Evolutionary conservation across 495 filamentous ascomycete genomes (phyloP).

Genomic region (Talaromyces wortmannii): DNA sequence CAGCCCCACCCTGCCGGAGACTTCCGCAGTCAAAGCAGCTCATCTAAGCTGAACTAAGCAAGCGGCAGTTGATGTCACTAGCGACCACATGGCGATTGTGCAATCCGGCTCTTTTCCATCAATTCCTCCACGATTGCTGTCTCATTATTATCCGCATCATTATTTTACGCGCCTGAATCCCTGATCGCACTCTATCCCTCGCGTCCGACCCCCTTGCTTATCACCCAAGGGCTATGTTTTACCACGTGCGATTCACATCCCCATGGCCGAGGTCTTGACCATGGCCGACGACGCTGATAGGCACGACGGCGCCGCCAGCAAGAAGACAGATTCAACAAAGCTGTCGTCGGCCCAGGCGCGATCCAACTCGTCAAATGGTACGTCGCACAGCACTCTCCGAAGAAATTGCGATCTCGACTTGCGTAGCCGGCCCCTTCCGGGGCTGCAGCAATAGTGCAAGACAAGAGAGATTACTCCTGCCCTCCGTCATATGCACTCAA

Average conservation of each 20-base stretch:
- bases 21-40: too few relatives aligned
- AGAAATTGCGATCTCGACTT: neutral
- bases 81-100: too few relatives aligned
- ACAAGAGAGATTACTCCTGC: too few relatives aligned
- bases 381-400: neutral
- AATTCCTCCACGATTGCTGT: too few relatives aligned
- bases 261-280: slow-evolving; percentile 23
- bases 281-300: slow-evolving; percentile 12
- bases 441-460: neutral
- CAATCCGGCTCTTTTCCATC: too few relatives aligned
- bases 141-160: too few relatives aligned
- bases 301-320: slow-evolving; percentile 5
- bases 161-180: too few relatives aligned
- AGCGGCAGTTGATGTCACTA: too few relatives aligned
- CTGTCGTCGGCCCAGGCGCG: slow-evolving; percentile 9
- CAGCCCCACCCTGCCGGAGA: too few relatives aligned
- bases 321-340: slow-evolving; percentile 9
- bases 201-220: neutral
- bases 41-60: too few relatives aligned
- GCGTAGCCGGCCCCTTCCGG: neutral
- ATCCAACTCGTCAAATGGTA: neutral
- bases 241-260: slow-evolving; percentile 9
- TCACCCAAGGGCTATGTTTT: slow-evolving; percentile 9
- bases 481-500: neutral
- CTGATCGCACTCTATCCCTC: neutral